Percentiles rank a stretch among this genome's conserved stretches.
These are phyloP conservation scores for Cudoniella acicularis DNA, from an alignment of 495 filamentous ascomycete genomes.

Conservation along the genomic window DNA sequence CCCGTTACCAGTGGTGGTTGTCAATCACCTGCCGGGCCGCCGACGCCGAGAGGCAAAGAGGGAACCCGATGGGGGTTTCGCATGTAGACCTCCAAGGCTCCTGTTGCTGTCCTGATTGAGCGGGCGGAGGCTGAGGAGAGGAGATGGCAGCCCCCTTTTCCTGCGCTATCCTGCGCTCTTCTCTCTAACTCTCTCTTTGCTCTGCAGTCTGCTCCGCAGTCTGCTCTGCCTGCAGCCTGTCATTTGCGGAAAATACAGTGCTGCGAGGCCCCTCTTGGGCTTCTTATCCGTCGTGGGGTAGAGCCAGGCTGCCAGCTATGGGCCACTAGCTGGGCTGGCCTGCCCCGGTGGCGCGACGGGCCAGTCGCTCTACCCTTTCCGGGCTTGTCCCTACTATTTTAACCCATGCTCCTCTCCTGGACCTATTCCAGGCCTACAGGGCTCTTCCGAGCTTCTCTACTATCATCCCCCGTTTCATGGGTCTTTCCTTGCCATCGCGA, in stretches of 20 bases:
- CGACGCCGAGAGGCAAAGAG: not conserved
- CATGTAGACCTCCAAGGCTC: not conserved
- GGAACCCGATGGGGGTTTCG: not conserved
- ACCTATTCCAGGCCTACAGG: not conserved
- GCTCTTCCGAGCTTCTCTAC: not conserved
- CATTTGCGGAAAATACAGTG: slow-evolving; percentile 17
- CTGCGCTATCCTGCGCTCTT: not conserved
- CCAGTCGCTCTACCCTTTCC: too few relatives aligned
- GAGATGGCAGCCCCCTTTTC: too few relatives aligned
- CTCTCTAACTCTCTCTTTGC: not conserved
- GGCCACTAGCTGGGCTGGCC: too few relatives aligned
- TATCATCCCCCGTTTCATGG: slow-evolving; percentile 15
- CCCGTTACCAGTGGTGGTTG: not conserved
- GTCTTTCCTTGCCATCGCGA: slow-evolving; percentile 19
- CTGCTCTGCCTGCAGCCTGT: not conserved
- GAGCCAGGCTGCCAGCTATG: too few relatives aligned
- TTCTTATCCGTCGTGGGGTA: too few relatives aligned
- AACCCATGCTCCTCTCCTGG: slow-evolving; percentile 12
- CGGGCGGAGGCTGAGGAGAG: too few relatives aligned
- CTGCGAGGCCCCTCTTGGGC: too few relatives aligned
- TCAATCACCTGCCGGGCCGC: not conserved
- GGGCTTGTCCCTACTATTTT: slow-evolving; percentile 7
- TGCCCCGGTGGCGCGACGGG: too few relatives aligned
- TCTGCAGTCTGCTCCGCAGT: not conserved
- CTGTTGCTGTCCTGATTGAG: too few relatives aligned